These are phyloP conservation scores for Globisporangium emineosum DNA, from an alignment of 352 stramenopile species.

Conservation along the genomic window DNA sequence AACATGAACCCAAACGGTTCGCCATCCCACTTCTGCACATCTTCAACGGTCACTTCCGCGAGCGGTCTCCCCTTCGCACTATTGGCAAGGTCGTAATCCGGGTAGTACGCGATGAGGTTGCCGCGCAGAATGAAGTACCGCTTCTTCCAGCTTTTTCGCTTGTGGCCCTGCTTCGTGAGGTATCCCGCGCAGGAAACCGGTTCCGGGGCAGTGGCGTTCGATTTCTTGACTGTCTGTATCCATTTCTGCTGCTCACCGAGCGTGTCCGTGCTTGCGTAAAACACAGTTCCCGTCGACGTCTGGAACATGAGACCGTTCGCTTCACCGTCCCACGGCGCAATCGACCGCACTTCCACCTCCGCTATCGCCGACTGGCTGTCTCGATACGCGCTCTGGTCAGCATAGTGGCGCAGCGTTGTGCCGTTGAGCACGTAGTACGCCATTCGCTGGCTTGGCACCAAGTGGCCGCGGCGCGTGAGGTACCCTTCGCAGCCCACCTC, in stretches of 20 bases:
- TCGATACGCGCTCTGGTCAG: conserved; percentile 80
- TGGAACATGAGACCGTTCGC: conserved; percentile 84
- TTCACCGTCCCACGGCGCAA: conserved; percentile 78
- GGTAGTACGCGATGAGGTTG: conserved; percentile 73
- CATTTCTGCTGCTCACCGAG: conserved; percentile 80
- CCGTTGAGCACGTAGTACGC: conserved; percentile 87
- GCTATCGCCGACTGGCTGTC: conserved; percentile 84
- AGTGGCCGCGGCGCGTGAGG: conserved; percentile 80
- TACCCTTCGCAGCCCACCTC: conserved; percentile 86
- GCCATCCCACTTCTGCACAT: conserved; percentile 84
- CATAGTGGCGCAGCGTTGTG: conserved; percentile 77
- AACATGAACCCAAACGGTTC: conserved; percentile 89
- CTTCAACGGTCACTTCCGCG: conserved; percentile 78
- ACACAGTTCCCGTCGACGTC: conserved; percentile 79
- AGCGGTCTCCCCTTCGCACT: conserved; percentile 74
- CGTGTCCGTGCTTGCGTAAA: conserved; percentile 82
- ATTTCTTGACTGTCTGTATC: conserved; percentile 68
- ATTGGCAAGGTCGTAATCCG: conserved; percentile 86
- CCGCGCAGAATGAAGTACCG: conserved; percentile 87
- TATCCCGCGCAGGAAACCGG: conserved; percentile 82
- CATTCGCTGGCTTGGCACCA: conserved; percentile 84
- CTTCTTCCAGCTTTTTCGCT: conserved; percentile 91
- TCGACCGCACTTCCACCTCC: conserved; percentile 78
- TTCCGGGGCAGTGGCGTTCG: conserved; percentile 64
- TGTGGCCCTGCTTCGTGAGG: conserved; percentile 88